Percentiles rank a stretch among this genome's conserved stretches.
Evolutionary conservation across 2,329 filamentous ascomycete genomes (phyloP).

Genomic region (Fusarium sp.): DNA sequence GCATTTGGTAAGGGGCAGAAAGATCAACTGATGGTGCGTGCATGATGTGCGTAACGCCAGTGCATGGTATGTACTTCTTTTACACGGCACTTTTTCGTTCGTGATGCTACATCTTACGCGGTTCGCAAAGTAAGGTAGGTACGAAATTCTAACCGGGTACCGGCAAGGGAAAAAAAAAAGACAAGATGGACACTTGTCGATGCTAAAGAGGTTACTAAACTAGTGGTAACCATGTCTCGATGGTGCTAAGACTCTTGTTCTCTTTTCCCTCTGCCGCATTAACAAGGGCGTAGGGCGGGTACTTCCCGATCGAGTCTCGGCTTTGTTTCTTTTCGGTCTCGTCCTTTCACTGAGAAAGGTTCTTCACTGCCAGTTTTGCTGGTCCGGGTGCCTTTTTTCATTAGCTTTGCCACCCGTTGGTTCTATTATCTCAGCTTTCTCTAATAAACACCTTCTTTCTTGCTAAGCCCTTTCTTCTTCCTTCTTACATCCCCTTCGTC

Average conservation of each 20-base stretch:
- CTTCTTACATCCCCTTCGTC: background rate
- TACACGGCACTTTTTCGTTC: background rate
- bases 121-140: background rate
- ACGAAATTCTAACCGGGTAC: background rate
- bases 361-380: background rate
- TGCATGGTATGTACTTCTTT: background rate
- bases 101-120: background rate
- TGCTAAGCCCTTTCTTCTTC: conserved; percentile 5
- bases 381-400: background rate
- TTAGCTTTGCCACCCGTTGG: conserved; percentile 24
- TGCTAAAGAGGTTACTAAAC: background rate
- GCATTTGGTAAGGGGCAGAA: background rate
- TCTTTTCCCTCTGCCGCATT: background rate
- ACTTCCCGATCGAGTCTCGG: conserved; percentile 12
- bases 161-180: background rate
- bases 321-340: conserved; percentile 9
- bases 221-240: conserved; percentile 21
- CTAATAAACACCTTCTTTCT: conserved; percentile 11
- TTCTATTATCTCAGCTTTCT: conserved; percentile 23
- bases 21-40: conserved; percentile 6
- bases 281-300: conserved; percentile 7
- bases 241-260: background rate
- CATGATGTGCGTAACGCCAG: conserved; percentile 1
- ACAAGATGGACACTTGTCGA: background rate
- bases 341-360: background rate